Conservation (phyloP, 192 early-diverging fungal species). For the Coemansia erecta region DNA sequence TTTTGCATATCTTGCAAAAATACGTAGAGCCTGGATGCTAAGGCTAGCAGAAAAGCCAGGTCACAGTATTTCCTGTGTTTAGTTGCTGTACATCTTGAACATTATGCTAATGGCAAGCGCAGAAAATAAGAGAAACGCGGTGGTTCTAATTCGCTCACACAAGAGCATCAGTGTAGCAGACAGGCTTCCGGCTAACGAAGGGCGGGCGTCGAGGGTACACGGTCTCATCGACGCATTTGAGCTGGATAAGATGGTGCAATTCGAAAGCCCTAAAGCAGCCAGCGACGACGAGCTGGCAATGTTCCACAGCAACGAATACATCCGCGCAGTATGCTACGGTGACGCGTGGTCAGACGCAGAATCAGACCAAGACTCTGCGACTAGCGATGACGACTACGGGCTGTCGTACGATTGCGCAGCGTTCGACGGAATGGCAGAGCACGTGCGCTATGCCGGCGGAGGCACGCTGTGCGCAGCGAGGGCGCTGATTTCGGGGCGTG, state of each 20-base stretch:
- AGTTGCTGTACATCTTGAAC: too few species aligned
- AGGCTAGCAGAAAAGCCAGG: too few species aligned
- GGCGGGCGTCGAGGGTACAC: conserved; percentile 46
- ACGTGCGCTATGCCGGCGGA: conserved; percentile 41
- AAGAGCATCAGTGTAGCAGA: conserved; percentile 41
- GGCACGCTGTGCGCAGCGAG: conserved; percentile 41
- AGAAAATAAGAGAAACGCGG: not conserved
- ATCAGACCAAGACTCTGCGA: not conserved
- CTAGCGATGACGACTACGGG: conserved; percentile 17
- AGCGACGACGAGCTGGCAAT: conserved; percentile 17
- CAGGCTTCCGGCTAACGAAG: conserved; percentile 35
- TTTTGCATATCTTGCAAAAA: too few species aligned
- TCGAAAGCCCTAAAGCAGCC: conserved; percentile 23
- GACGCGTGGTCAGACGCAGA: not conserved
- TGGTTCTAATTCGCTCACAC: conserved; percentile 33
- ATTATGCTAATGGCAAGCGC: not conserved
- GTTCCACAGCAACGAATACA: conserved; percentile 43
- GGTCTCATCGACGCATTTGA: conserved; percentile 42
- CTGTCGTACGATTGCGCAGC: conserved; percentile 44
- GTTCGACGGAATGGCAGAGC: conserved; percentile 31
- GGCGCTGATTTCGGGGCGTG: conserved; percentile 11
- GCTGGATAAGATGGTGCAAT: conserved; percentile 6
- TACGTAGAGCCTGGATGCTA: too few species aligned
- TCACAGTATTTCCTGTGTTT: too few species aligned
- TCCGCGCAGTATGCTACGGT: conserved; percentile 8